Base-by-base conservation (phyloP, 2,329 filamentous ascomycete species). In the Xylariaceae sp. region DNA sequence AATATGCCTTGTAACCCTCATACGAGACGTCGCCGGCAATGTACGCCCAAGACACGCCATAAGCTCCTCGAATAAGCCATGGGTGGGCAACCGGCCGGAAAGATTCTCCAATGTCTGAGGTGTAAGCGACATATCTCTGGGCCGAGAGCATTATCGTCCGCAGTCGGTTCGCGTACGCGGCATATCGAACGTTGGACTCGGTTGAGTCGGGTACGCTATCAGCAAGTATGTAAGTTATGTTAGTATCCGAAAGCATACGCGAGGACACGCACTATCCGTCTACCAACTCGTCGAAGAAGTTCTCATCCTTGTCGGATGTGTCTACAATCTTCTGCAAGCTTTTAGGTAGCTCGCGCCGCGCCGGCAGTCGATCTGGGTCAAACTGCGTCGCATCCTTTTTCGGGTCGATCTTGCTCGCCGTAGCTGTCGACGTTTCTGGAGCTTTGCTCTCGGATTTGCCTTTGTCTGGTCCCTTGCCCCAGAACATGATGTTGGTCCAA, bases 111-210 rank as follows among this genome's bases (percentile, higher is more conserved):
- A 98, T 91, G 58, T 97, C 91, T 16, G 85, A 90, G 0, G 93
- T 97, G 64, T 98, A 98, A 42, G 93, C 93, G 37, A 98, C 89
- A 60, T 98, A 98, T 57, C 93, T 84, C 59, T 97, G 93, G 3
- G 90, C 90, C 13, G 87, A 89, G 53, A 90, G 72, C 57, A 98
- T 81, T 52, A 97, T 87, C 7, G 90, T 95, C 47, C 88, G 83
- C 48, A 93, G 70, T 37, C 93, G 83, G 45, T 83, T 81, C 36
- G 89, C 88, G 67, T 98, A 98, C 53, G 87, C 93, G 43, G 90
- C 91, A 68, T 97, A 98, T 58, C 93, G 86, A 57, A 95, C 71
- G 53, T 81, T 84, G 53, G 82, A 86, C 41, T 96, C 88, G 45
- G 89, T 96, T 4, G 89, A 87, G 55, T 94, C 85, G 42, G 82